Base-by-base conservation (phyloP, 306 rosid species). In the Prunus mume region DNA sequence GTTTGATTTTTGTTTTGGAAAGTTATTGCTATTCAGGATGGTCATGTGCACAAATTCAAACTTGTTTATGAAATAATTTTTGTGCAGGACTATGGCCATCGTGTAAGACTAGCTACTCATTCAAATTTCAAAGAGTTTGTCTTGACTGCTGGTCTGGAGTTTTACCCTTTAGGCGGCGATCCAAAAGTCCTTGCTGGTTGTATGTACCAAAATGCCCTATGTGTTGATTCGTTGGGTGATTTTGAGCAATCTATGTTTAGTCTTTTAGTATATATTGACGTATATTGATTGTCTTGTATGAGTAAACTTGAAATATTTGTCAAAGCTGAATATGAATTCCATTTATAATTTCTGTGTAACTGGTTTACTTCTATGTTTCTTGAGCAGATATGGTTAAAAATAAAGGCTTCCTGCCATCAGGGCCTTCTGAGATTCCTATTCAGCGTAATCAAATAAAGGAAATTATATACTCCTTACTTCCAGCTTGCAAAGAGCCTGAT, bases 121-220 rank as follows among this genome's bases (percentile, higher is more conserved):
- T 91, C 98, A 78, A 96, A 96, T 87, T 96, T 96, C 71, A 96
- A 96, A 86, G 99, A 96, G 82, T 96, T 96, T 91, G 99, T 96
- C 76, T 82, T 93, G 91, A 93, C 99, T 67, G 90, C 99, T 81
- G 99, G 99, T 55, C 83, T 96, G 97, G 99, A 96, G 86, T 96
- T 96, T 85, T 93, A 86, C 81, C 96, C 98, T 38, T 81, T 93
- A 77, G 99, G 98, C 69, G 99, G 99, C 12, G 98, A 96, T 85
- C 99, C 99, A 5, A 96, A 96, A 82, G 85, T 96, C 72, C 98
- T 96, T 81, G 99, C 99, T 69, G 97, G 98, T 57, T 96, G 99
- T 96, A 96, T 62, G 99, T 96, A 83, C 83, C 78, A 27, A 32
- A 74, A 75, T 24, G 41, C 76, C 14, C 72, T 10, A 74, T 81